These are phyloP conservation scores for Chaetomiaceae sp. DNA, from an alignment of 2,329 filamentous ascomycete species.

Conservation along the genomic window DNA sequence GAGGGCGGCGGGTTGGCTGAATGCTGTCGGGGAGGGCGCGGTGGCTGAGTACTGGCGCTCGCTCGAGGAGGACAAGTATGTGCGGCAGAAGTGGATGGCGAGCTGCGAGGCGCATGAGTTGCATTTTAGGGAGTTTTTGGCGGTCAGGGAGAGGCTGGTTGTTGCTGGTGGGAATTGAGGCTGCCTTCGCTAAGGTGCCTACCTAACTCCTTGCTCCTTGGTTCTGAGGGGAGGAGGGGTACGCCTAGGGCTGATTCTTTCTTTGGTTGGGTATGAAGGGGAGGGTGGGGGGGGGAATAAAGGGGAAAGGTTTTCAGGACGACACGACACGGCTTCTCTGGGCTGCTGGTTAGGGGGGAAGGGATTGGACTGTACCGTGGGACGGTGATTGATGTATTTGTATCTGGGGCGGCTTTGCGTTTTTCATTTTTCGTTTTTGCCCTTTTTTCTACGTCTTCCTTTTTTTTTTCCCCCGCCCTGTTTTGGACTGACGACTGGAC, in stretches of 20 bases:
- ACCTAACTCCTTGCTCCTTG: too few species aligned
- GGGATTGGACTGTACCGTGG: neutral
- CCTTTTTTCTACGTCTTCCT: too few species aligned
- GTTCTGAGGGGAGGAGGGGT: slow-evolving; percentile 16
- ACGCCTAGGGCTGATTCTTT: too few species aligned
- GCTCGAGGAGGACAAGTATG: slow-evolving; percentile 59
- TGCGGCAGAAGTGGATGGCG: slow-evolving; percentile 56
- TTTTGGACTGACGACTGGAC: too few species aligned
- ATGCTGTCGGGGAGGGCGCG: slow-evolving; percentile 39
- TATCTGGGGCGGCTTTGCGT: too few species aligned
- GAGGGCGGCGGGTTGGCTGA: slow-evolving; percentile 44
- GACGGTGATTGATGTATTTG: too few species aligned
- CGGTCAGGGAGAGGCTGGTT: slow-evolving; percentile 41
- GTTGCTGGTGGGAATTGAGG: too few species aligned
- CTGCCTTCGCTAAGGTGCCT: too few species aligned
- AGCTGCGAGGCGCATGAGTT: slow-evolving; percentile 57
- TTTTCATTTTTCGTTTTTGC: too few species aligned
- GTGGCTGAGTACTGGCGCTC: slow-evolving; percentile 55
- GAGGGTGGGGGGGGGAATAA: neutral
- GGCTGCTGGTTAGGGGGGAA: neutral
- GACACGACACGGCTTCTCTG: too few species aligned
- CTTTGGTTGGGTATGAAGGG: neutral
- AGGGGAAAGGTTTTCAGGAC: too few species aligned
- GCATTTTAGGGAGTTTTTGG: slow-evolving; percentile 54
- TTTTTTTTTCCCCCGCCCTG: too few species aligned